phyloP scores from a whole-genome alignment of 495 filamentous ascomycete genomes.

The Letharia columbiana region DNA sequence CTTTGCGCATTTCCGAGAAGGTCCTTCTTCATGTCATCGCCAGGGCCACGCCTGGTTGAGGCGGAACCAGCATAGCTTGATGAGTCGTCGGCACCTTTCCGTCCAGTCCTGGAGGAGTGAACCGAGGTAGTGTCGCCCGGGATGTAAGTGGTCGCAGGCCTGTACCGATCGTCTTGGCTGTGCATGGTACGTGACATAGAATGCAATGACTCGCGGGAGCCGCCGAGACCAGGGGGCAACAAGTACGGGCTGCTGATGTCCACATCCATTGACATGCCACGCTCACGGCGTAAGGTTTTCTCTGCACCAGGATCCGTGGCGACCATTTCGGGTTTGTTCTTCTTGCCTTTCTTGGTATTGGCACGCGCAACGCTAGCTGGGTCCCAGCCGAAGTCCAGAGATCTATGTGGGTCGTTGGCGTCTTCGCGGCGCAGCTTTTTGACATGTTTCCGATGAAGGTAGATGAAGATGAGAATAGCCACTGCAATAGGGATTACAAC shows the following conservation, averaged over 20 bases:
- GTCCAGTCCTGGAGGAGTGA: slow-evolving; percentile 40
- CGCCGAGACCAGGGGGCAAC: slow-evolving; percentile 68
- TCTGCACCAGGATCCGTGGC: slow-evolving; percentile 32
- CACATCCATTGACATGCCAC: slow-evolving; percentile 78
- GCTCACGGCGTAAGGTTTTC: slow-evolving; percentile 44
- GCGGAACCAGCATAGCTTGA: slow-evolving; percentile 54
- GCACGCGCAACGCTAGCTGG: slow-evolving; percentile 16
- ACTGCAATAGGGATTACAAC: slow-evolving; percentile 66
- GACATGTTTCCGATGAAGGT: slow-evolving; percentile 68
- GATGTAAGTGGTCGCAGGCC: slow-evolving; percentile 55
- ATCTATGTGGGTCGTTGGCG: slow-evolving; percentile 77
- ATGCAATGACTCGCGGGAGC: slow-evolving; percentile 75
- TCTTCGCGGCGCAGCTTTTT: slow-evolving; percentile 72
- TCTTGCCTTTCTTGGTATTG: slow-evolving; percentile 25
- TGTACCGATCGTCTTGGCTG: slow-evolving; percentile 73
- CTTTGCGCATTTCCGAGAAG: slow-evolving; percentile 54
- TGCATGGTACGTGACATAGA: slow-evolving; percentile 67
- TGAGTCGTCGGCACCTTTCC: slow-evolving; percentile 45
- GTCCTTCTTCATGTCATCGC: slow-evolving; percentile 48
- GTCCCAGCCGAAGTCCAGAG: slow-evolving; percentile 82
- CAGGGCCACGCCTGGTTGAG: slow-evolving; percentile 35
- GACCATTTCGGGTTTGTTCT: slow-evolving; percentile 39
- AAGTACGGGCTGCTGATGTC: slow-evolving; percentile 79
- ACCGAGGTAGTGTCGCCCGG: slow-evolving; percentile 51
- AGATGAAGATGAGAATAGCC: slow-evolving; percentile 60